These are phyloP conservation scores for Musa schizocarpa DNA, from an alignment of 176 grass and related monocot species.

Conservation along the genomic window DNA sequence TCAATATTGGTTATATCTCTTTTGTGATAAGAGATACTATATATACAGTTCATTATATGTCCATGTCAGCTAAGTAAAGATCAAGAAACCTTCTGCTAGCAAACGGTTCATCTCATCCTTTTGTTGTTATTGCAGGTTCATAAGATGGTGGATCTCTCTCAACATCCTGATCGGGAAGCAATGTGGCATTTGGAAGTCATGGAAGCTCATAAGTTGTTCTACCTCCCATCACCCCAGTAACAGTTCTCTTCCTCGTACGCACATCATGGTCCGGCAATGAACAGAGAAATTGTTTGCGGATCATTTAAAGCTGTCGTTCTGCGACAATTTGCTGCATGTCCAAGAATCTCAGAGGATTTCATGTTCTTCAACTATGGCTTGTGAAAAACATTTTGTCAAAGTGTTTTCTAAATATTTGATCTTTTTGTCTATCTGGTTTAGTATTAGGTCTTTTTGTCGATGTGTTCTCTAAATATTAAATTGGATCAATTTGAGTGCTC, in stretches of 20 bases:
- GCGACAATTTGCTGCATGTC: neutral
- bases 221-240: neutral
- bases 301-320: neutral
- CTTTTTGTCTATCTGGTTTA: too few species aligned
- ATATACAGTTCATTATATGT: neutral
- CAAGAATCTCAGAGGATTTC: neutral
- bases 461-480: too few species aligned
- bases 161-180: conserved; percentile 56
- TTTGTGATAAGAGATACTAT: too few species aligned
- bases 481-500: too few species aligned
- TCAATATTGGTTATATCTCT: too few species aligned
- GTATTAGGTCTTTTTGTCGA: too few species aligned
- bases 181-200: conserved; percentile 87
- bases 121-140: conserved; percentile 51
- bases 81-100: neutral
- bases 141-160: conserved; percentile 72
- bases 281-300: neutral
- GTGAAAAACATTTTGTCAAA: too few species aligned
- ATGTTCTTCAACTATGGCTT: too few species aligned
- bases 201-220: conserved; percentile 55
- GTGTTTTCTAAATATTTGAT: too few species aligned
- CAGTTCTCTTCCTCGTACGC: neutral
- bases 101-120: neutral
- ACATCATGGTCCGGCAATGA: neutral
- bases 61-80: neutral